These are phyloP conservation scores for Stentor roeselii DNA, from an alignment of 73 alveolate genomes.

Conservation along the genomic window DNA sequence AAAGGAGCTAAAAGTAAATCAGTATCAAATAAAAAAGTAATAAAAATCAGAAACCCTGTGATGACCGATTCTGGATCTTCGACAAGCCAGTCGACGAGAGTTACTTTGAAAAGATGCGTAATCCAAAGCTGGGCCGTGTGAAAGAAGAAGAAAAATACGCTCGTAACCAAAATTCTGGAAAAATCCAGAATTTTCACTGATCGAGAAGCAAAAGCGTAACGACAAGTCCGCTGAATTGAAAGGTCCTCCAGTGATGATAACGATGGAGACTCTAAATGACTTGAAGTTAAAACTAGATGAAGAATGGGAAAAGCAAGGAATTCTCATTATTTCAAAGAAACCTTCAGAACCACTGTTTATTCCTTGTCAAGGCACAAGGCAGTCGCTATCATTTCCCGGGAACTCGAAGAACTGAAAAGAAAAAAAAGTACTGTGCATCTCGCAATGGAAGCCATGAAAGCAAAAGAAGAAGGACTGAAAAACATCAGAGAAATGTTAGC, in stretches of 20 bases:
- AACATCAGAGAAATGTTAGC: constrained; percentile 42
- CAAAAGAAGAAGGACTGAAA: constrained; percentile 50
- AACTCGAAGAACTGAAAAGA: constrained; percentile 41
- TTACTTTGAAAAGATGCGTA: background rate
- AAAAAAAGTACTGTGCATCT: constrained; percentile 46
- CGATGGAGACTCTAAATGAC: background rate
- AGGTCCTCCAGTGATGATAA: background rate
- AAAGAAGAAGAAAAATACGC: background rate
- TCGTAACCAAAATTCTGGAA: background rate
- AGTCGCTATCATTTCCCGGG: constrained; percentile 52
- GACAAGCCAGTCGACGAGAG: background rate
- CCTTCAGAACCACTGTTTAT: background rate
- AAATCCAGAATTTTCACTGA: background rate
- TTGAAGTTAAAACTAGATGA: constrained; percentile 11
- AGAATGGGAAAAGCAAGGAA: constrained; percentile 21
- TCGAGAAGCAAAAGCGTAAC: background rate
- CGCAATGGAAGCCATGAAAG: constrained; percentile 49
- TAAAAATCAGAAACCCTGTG: constrained; percentile 10
- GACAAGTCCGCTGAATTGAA: background rate
- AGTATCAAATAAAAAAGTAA: background rate
- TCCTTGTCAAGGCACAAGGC: constrained; percentile 26
- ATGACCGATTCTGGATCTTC: constrained; percentile 22
- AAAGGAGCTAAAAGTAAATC: background rate
- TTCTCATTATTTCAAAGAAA: background rate
- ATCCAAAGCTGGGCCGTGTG: no score